These are phyloP conservation scores for Trichophyton simii DNA, from an alignment of 2,329 filamentous ascomycete genomes.

Conservation along the genomic window DNA sequence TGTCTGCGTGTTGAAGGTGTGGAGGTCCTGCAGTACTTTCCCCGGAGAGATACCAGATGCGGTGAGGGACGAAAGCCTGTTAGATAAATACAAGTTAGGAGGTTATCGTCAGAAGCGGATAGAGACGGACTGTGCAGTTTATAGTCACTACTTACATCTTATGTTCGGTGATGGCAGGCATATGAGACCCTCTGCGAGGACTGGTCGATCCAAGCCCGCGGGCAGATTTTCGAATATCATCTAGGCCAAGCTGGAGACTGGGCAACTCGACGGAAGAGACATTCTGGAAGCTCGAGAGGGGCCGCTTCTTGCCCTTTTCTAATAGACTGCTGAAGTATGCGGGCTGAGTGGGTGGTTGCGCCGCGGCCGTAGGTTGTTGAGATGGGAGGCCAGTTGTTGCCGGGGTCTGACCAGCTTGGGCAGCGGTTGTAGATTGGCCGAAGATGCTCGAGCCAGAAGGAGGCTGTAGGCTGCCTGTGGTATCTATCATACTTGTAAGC, in stretches of 20 bases:
- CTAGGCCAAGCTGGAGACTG: constrained; percentile 77
- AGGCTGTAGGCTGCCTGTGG: constrained; percentile 13
- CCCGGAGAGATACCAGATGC: constrained; percentile 87
- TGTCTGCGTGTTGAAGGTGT: constrained; percentile 59
- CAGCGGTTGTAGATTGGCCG: constrained; percentile 15
- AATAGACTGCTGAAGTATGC: constrained; percentile 54
- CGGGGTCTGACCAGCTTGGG: constrained; percentile 12
- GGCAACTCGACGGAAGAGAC: constrained; percentile 62
- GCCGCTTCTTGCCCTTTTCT: constrained; percentile 54
- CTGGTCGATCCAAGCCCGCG: constrained; percentile 62
- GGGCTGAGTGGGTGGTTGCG: constrained; percentile 32
- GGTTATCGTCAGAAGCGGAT: no score
- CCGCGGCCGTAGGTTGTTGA: constrained; percentile 12
- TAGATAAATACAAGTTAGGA: neutral
- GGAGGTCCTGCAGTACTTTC: constrained; percentile 73
- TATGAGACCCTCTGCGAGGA: constrained; percentile 31
- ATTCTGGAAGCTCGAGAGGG: constrained; percentile 43
- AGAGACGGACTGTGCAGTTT: no score
- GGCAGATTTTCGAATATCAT: constrained; percentile 67
- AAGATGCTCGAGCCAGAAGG: constrained; percentile 18
- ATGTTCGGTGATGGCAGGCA: constrained; percentile 30
- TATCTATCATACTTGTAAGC: neutral
- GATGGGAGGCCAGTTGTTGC: constrained; percentile 17
- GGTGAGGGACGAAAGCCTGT: constrained; percentile 78
- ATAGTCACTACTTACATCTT: constrained; percentile 34